Evolutionary conservation across 306 rosid species (phyloP), one percentile per base, ranked within the genome.

Genomic region (Mucuna pruriens): DNA sequence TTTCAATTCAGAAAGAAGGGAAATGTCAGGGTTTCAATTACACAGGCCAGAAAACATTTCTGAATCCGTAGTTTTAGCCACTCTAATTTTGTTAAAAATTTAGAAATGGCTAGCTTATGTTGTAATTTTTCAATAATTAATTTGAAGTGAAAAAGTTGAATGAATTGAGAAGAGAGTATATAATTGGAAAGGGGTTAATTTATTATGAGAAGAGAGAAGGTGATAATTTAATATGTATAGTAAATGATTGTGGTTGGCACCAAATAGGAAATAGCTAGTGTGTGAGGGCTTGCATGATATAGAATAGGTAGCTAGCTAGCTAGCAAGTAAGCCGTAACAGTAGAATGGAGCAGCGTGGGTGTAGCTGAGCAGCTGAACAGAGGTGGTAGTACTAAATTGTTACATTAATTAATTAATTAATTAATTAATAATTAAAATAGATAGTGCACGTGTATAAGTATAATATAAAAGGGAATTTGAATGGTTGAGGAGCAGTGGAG

Each of bases 211-310:
- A 58, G 0, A 20, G 0, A 48, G 75, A 74, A 64, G 64, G 1
- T 55, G 15, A 65, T 40, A 74, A 52, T 66, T 65, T n/a, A 71
- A 36, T 31, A 33, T 16, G 74, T 39, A 54, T 33, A 54, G 81
- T 82, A 82, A 75, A 82, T 82, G 52, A 66, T 67, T 67, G 64
- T 66, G n/a, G 85, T 75, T 67, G 71, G 77, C 17, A 64, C 45
- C 51, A 52, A 81, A 52, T 8, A 45, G 69, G 49, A 71, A 71
- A 57, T 39, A 62, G 66, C 42, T 22, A 68, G 2, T 75, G 29
- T 29, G 70, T 38, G 29, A 64, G 26, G 1, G 3, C 2, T 33
- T 34, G 71, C 16, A 60, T 11, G 62, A 29, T 45, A 7, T 74
- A 34, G 52, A n/a, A 2, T 31, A 62, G 11, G 5, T 20, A 54